phyloP scores from a whole-genome alignment of 1,139 yeast species.

The Magnusiomyces ingens region DNA sequence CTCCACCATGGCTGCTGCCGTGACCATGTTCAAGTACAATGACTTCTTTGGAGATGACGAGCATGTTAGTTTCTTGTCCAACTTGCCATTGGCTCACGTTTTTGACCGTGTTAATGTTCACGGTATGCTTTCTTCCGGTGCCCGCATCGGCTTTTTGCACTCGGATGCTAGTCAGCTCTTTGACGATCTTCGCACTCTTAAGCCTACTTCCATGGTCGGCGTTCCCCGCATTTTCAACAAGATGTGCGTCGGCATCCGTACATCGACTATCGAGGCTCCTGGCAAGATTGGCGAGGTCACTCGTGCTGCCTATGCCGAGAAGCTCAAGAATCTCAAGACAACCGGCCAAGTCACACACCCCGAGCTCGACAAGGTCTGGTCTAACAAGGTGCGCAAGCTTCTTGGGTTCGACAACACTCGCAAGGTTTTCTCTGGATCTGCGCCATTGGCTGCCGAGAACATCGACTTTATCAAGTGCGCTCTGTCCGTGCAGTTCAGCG shows the following conservation, averaged over 20 bases:
- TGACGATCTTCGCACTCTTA: conserved; percentile 49
- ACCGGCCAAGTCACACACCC: conserved; percentile 34
- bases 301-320: conserved; percentile 36
- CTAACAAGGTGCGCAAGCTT: conserved; percentile 45
- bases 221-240: conserved; percentile 64
- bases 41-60: background rate
- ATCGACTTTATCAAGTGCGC: conserved; percentile 54
- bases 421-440: conserved; percentile 54
- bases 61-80: conserved; percentile 25
- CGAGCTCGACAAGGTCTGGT: conserved; percentile 45
- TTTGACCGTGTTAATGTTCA: conserved; percentile 41
- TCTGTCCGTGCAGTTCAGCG: conserved; percentile 50
- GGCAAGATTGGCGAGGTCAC: conserved; percentile 19
- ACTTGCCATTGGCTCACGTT: conserved; percentile 66
- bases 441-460: conserved; percentile 61
- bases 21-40: conserved; percentile 32
- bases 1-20: conserved; percentile 45
- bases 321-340: conserved; percentile 31
- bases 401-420: conserved; percentile 51
- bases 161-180: conserved; percentile 39
- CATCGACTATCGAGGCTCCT: conserved; percentile 26
- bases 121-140: conserved; percentile 28
- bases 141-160: conserved; percentile 42
- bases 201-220: conserved; percentile 47
- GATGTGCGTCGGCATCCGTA: conserved; percentile 48